Percentiles rank a stretch among this genome's conserved stretches.
These are phyloP conservation scores for Zanthoxylum bungeanum DNA, from an alignment of 345 rosid species.

Conservation along the genomic window DNA sequence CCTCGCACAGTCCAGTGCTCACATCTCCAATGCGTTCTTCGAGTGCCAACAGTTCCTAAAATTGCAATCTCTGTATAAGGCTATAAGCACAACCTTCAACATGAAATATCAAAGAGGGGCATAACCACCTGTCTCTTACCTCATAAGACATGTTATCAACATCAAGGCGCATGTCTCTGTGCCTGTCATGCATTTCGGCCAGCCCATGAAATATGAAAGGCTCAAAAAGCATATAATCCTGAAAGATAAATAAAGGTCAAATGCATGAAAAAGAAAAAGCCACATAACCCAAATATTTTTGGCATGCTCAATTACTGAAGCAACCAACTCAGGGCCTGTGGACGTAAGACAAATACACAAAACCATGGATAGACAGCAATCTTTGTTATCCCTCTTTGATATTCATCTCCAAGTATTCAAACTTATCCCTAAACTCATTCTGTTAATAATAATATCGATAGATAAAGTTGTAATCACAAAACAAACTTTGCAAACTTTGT, in stretches of 20 bases:
- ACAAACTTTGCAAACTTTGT: no score
- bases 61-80: constrained; percentile 15
- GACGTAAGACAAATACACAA: no score
- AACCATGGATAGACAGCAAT: no score
- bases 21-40: constrained; percentile 91
- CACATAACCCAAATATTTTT: no score
- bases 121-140: constrained; percentile 41
- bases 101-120: neutral
- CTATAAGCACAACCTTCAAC: neutral
- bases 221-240: constrained; percentile 86
- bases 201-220: constrained; percentile 65
- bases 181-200: constrained; percentile 81
- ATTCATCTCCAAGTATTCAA: no score
- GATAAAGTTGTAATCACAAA: no score
- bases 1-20: constrained; percentile 78
- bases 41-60: constrained; percentile 80
- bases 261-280: neutral
- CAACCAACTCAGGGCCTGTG: no score
- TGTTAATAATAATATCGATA: no score
- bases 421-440: no score
- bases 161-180: constrained; percentile 91
- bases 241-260: constrained; percentile 21
- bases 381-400: no score
- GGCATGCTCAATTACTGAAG: no score
- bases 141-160: constrained; percentile 98